phyloP scores from a whole-genome alignment of 2,329 filamentous ascomycete species.

The Septoria linicola region DNA sequence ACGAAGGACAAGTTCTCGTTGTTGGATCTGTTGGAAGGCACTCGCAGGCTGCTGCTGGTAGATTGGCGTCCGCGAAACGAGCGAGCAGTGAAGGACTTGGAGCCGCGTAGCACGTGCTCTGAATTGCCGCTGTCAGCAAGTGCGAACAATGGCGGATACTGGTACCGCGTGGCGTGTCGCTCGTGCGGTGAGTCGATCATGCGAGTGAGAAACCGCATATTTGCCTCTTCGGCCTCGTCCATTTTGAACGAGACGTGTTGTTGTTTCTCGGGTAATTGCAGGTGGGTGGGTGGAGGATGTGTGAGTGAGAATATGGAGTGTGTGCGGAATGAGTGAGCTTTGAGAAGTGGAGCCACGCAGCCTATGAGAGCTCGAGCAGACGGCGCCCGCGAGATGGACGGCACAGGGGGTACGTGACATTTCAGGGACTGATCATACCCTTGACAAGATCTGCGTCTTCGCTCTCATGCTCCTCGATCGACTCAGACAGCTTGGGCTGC shows the following conservation, averaged over 20 bases:
- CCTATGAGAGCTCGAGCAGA: slow-evolving; percentile 7
- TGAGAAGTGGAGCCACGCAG: slow-evolving; percentile 9
- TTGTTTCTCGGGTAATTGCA: slow-evolving; percentile 2
- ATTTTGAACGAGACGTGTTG: slow-evolving; percentile 2
- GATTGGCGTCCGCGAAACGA: slow-evolving; percentile 38
- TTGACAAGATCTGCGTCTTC: slow-evolving; percentile 41
- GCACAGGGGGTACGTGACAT: slow-evolving; percentile 10
- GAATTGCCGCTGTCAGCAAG: slow-evolving; percentile 27
- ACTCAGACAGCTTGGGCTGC: slow-evolving; percentile 37
- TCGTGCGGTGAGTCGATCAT: slow-evolving; percentile 10
- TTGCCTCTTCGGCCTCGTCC: slow-evolving; percentile 11
- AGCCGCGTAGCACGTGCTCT: slow-evolving; percentile 41
- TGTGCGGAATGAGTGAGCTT: slow-evolving; percentile 14
- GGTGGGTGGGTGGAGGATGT: background rate
- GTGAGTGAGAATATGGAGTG: slow-evolving; percentile 5
- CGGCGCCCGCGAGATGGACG: background rate
- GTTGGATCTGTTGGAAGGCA: slow-evolving; percentile 32
- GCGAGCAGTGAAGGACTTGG: slow-evolving; percentile 40
- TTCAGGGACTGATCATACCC: slow-evolving; percentile 31
- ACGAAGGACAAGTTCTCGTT: slow-evolving; percentile 36
- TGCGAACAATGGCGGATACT: no score
- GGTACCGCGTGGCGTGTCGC: background rate
- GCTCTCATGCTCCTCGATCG: slow-evolving; percentile 39
- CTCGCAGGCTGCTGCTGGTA: slow-evolving; percentile 30
- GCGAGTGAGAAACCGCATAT: slow-evolving; percentile 8